A percentile compares a stretch with the other conserved stretches of the same genome.
Evolutionary conservation across 352 stramenopile genomes (phyloP).

Genomic region (Aphanomyces astaci): DNA sequence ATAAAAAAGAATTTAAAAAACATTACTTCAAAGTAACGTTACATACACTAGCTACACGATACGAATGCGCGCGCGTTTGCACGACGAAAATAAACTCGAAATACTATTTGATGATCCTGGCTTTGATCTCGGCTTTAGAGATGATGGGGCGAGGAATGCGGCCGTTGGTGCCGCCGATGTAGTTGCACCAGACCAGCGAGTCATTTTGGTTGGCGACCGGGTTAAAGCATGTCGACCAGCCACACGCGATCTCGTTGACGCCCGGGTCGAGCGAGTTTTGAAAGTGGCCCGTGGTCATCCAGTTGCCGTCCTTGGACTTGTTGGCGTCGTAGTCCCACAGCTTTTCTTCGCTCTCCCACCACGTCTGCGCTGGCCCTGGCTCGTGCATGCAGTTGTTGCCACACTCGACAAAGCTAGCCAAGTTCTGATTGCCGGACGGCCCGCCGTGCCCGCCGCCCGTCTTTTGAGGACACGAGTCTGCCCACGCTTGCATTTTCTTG

Average conservation of each 20-base stretch:
- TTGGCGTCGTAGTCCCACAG: slow-evolving; percentile 20
- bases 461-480: neutral
- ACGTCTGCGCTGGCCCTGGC: neutral
- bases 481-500: slow-evolving; percentile 21
- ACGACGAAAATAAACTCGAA: neutral
- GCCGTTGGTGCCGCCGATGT: slow-evolving; percentile 16
- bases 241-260: slow-evolving; percentile 20
- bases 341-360: slow-evolving; percentile 16
- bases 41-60: slow-evolving; percentile 3
- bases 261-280: slow-evolving; percentile 22
- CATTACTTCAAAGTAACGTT: no score
- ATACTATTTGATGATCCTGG: neutral
- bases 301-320: slow-evolving; percentile 12
- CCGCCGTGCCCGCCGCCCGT: slow-evolving; percentile 12
- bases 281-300: slow-evolving; percentile 20
- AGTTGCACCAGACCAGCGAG: slow-evolving; percentile 23
- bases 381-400: slow-evolving; percentile 9
- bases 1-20: no score
- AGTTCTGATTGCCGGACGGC: slow-evolving; percentile 18
- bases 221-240: slow-evolving; percentile 20
- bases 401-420: slow-evolving; percentile 12
- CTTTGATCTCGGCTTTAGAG: slow-evolving; percentile 5
- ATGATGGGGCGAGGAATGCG: slow-evolving; percentile 12
- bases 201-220: neutral
- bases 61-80: no score